phyloP scores from a whole-genome alignment of 2,329 filamentous ascomycete genomes.

The Fusarium nurragi region DNA sequence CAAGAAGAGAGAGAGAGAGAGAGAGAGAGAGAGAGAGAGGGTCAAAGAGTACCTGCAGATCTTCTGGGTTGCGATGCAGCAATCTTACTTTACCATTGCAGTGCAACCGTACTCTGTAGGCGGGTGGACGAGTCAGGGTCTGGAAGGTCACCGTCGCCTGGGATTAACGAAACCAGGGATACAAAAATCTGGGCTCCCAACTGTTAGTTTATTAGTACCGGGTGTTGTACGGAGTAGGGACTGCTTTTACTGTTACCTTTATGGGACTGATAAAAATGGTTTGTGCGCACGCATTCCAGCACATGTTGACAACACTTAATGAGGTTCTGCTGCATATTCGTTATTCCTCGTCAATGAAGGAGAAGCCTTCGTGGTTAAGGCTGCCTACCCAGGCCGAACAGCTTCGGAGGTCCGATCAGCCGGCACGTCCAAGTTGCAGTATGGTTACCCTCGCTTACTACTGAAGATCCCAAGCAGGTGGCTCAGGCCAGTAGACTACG shows the following conservation, averaged over 20 bases:
- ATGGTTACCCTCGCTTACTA: constrained; percentile 16
- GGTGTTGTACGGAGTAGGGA: not conserved
- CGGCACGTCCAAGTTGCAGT: constrained; percentile 5
- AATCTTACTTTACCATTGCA: constrained; percentile 21
- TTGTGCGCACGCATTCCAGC: not conserved
- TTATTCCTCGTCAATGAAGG: not conserved
- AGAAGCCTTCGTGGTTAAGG: not conserved
- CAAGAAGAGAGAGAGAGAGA: too few relatives aligned
- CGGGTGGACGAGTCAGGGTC: constrained; percentile 28
- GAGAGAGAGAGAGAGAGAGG: too few relatives aligned
- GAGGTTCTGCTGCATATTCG: not conserved
- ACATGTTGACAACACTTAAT: not conserved
- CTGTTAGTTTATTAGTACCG: not conserved
- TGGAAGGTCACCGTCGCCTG: constrained; percentile 22
- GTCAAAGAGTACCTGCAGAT: too few relatives aligned
- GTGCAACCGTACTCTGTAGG: constrained; percentile 18
- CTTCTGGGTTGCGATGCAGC: constrained; percentile 17
- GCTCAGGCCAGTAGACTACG: constrained; percentile 35
- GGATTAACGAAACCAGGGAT: too few relatives aligned
- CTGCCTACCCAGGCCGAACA: constrained; percentile 6
- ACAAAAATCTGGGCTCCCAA: not conserved
- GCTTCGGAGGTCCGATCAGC: constrained; percentile 32
- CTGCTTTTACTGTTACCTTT: not conserved
- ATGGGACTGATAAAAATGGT: too few relatives aligned
- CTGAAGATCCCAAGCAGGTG: constrained; percentile 41